Evolutionary conservation across 352 stramenopile species (phyloP).

Genomic region (Pythium rhizo-oryzae): DNA sequence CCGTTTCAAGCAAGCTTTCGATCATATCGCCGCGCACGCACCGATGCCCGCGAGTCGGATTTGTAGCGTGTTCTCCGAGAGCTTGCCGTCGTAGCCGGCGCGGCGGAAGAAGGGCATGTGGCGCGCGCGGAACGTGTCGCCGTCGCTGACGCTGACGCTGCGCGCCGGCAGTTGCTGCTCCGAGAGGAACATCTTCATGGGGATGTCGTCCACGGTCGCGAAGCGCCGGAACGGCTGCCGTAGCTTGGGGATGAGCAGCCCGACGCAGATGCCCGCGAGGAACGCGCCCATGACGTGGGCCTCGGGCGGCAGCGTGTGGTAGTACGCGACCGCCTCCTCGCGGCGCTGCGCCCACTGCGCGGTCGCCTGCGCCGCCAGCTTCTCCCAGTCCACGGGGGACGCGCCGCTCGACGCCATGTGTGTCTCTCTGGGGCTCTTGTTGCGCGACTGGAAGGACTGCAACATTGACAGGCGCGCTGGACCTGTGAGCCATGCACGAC

Average conservation of each 20-base stretch:
- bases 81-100: constrained; percentile 54
- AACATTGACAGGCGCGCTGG: constrained; percentile 2
- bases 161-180: constrained; percentile 54
- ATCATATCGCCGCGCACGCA: constrained; percentile 6
- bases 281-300: constrained; percentile 55
- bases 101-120: constrained; percentile 59
- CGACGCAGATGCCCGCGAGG: constrained; percentile 52
- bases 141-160: constrained; percentile 70
- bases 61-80: constrained; percentile 83
- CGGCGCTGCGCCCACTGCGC: constrained; percentile 19
- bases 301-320: constrained; percentile 39
- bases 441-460: background rate
- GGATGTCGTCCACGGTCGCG: constrained; percentile 80
- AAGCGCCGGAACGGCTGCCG: constrained; percentile 72
- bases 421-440: background rate
- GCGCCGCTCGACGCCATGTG: background rate
- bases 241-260: constrained; percentile 55
- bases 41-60: constrained; percentile 82
- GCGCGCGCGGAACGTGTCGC: constrained; percentile 82
- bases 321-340: constrained; percentile 22
- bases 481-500: constrained; percentile 1
- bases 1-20: too few relatives aligned
- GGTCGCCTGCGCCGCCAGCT: constrained; percentile 22
- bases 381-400: constrained; percentile 22
- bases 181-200: constrained; percentile 67